Evolutionary conservation across 345 rosid genomes (phyloP), one percentile per base, ranked within the genome.

Genomic region (Nephelium lappaceum): DNA sequence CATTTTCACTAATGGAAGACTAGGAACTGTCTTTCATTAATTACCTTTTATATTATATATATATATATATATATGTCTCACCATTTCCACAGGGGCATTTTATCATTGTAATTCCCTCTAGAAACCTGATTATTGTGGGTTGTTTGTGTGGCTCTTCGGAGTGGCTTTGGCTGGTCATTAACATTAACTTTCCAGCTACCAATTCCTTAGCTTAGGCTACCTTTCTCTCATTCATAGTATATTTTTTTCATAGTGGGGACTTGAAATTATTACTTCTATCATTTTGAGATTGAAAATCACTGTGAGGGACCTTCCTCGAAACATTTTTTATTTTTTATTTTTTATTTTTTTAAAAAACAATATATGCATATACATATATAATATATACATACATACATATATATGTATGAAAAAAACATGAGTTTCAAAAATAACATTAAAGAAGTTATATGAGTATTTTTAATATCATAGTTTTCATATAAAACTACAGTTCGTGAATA

Each of bases 251-350:
- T 25, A 42, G 77, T 84, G 71, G 84, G 81, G 85, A 43, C 53
- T 19, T 10, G 11, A 71, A 81, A 88, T 82, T 80, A 85, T 87
- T 84, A 79, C 86, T 53, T 79, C 90, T 88, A 89, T 92, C 88
- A 92, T 91, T 85, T 69, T 71, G 69, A 73, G 24, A 55, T 86
- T 91, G 91, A 87, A 86, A 85, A 71, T 79, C 75, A 11, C 72
- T 11, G 53, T 71, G 41, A 61, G 72, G 12, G 83, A 82, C 11
- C 65, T 74, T 68, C 58, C 58, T 53, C 57, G 5, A 27, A 27
- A 27, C 31, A 27, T 27, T 27, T 27, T 27, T n/a, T n/a, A n/a
- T n/a, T n/a, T n/a, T n/a, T n/a, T n/a, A n/a, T n/a, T n/a, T n/a
- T n/a, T n/a, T n/a, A n/a, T n/a, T n/a, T n/a, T n/a, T n/a, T n/a